phyloP scores from a whole-genome alignment of 2,329 filamentous ascomycete genomes.

The Xenoacremonium recifei region DNA sequence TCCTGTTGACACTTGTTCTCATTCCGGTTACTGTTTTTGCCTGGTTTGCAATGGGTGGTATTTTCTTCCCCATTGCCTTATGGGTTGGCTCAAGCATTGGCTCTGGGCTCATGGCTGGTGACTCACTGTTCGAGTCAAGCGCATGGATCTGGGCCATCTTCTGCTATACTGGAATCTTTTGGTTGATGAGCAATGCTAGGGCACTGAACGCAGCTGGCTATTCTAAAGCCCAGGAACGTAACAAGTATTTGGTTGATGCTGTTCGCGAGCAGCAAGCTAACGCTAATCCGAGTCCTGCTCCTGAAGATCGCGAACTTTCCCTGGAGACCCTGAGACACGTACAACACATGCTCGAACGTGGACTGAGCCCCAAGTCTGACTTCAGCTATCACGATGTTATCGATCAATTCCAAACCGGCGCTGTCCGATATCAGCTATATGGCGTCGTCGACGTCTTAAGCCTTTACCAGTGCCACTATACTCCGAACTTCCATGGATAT shows the following conservation, averaged over 20 bases:
- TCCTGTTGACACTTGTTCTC: slow-evolving; percentile 4
- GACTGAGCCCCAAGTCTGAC: slow-evolving; percentile 12
- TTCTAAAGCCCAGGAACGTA: slow-evolving; percentile 11
- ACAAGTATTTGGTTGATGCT: slow-evolving; percentile 10
- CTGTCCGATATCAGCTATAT: slow-evolving; percentile 24
- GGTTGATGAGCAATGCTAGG: slow-evolving; percentile 10
- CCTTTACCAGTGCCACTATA: slow-evolving; percentile 16
- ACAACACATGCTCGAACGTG: slow-evolving; percentile 18
- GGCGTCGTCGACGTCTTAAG: slow-evolving; percentile 15
- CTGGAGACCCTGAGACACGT: slow-evolving; percentile 8
- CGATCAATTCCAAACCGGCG: slow-evolving; percentile 23
- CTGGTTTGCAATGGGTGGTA: slow-evolving; percentile 13
- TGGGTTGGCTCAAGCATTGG: slow-evolving; percentile 7
- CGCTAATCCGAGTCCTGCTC: slow-evolving; percentile 3
- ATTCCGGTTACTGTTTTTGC: slow-evolving; percentile 9
- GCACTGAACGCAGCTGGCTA: slow-evolving; percentile 10
- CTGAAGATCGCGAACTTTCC: slow-evolving; percentile 5
- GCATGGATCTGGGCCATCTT: slow-evolving; percentile 6
- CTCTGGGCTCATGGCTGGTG: slow-evolving; percentile 5
- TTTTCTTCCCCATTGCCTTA: slow-evolving; percentile 10
- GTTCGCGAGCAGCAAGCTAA: slow-evolving; percentile 7
- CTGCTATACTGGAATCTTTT: slow-evolving; percentile 10
- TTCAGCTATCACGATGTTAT: slow-evolving; percentile 20
- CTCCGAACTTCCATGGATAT: slow-evolving; percentile 21
- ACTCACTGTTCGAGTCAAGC: slow-evolving; percentile 4